phyloP scores from a whole-genome alignment of 345 rosid species.

The Linum trigynum region DNA sequence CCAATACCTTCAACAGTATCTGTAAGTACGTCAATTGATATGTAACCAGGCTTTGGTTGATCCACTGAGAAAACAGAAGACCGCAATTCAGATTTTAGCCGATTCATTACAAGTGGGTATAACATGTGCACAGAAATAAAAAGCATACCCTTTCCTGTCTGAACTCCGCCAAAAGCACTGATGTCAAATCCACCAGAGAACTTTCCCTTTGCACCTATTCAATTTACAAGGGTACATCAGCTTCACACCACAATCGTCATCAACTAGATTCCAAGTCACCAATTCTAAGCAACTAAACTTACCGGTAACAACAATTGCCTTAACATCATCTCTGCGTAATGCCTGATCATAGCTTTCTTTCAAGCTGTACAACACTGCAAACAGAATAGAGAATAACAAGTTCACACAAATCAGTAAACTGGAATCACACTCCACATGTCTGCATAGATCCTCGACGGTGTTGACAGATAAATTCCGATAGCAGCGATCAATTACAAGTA shows the following conservation, averaged over 20 bases:
- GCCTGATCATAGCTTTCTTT: constrained; percentile 69
- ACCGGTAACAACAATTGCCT: constrained; percentile 92
- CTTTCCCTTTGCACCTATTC: constrained; percentile 74
- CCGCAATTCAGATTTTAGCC: constrained; percentile 1
- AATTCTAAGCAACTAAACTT: not conserved
- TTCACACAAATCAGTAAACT: not conserved
- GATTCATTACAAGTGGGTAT: not conserved
- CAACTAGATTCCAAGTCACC: not conserved
- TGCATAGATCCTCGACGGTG: not conserved
- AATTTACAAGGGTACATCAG: constrained; percentile 13
- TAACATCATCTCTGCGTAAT: constrained; percentile 73
- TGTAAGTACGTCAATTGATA: constrained; percentile 54
- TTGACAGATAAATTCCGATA: not conserved
- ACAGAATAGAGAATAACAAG: constrained; percentile 5
- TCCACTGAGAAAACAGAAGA: constrained; percentile 33
- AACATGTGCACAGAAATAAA: not conserved
- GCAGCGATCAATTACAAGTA: not conserved
- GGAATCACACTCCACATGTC: not conserved
- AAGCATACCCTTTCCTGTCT: constrained; percentile 44
- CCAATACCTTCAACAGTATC: constrained; percentile 68
- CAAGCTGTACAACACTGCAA: constrained; percentile 59
- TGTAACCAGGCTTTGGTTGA: constrained; percentile 50
- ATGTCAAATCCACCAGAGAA: constrained; percentile 98
- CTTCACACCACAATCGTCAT: constrained; percentile 1
- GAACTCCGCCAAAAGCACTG: constrained; percentile 56